Evolutionary conservation across 805 yeast genomes (phyloP).

Genomic region (Saturnispora besseyi): DNA sequence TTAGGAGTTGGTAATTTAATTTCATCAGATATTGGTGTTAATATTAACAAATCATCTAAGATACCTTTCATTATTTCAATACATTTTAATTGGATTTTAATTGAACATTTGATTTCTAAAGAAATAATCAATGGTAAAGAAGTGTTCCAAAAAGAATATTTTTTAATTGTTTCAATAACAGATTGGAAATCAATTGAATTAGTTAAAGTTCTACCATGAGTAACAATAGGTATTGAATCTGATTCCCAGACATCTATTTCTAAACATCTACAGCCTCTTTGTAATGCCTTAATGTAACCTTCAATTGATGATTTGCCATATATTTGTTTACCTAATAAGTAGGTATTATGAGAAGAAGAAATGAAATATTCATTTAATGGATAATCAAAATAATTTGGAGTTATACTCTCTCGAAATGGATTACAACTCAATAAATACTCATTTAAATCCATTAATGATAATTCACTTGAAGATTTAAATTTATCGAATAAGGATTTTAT

Average conservation of each 20-base stretch:
- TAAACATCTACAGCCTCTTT: conserved; percentile 89
- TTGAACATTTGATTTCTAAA: conserved; percentile 72
- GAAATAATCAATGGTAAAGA: conserved; percentile 83
- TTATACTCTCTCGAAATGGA: conserved; percentile 25
- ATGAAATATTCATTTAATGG: conserved; percentile 85
- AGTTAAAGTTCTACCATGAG: conserved; percentile 84
- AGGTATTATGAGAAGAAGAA: conserved; percentile 93
- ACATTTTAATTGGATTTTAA: conserved; percentile 56
- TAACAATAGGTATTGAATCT: conserved; percentile 65
- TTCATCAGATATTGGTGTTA: background rate
- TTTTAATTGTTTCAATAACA: conserved; percentile 65
- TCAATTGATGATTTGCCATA: conserved; percentile 85
- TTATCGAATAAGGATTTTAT: background rate
- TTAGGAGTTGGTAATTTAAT: conserved; percentile 59
- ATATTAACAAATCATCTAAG: conserved; percentile 38
- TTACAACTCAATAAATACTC: conserved; percentile 22
- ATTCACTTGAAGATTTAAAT: conserved; percentile 10
- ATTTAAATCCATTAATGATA: conserved; percentile 20
- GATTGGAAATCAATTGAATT: conserved; percentile 57
- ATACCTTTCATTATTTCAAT: conserved; percentile 42
- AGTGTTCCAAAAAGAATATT: conserved; percentile 82
- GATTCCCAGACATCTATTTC: conserved; percentile 95
- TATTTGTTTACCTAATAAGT: conserved; percentile 77
- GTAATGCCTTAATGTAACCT: conserved; percentile 78
- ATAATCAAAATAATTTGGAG: conserved; percentile 32